These are phyloP conservation scores for Eucalyptus leucophloia DNA, from an alignment of 345 rosid genomes.

Conservation along the genomic window DNA sequence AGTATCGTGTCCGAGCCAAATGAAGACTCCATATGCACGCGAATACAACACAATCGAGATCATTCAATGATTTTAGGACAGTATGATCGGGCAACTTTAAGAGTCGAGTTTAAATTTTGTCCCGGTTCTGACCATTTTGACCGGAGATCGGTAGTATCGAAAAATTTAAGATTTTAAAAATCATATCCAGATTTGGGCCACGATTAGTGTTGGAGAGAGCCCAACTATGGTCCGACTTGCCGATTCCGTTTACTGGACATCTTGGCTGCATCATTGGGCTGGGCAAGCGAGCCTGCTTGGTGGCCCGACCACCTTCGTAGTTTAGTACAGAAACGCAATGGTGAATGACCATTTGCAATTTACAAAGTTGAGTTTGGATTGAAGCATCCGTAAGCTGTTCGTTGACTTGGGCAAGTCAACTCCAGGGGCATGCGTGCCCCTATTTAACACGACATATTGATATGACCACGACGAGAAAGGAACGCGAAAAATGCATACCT, in stretches of 20 bases:
- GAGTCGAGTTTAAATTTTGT: background rate
- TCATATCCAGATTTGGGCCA: background rate
- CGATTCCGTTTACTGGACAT: background rate
- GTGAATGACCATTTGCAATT: background rate
- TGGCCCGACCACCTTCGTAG: background rate
- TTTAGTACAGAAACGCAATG: fast-evolving
- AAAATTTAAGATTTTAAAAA: background rate
- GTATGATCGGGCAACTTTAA: background rate
- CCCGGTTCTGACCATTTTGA: background rate
- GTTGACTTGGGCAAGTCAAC: background rate
- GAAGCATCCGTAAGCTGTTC: background rate
- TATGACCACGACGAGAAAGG: background rate
- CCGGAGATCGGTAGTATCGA: background rate
- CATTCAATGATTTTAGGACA: background rate
- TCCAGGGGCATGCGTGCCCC: background rate
- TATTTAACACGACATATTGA: background rate
- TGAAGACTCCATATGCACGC: background rate
- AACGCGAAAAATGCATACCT: background rate
- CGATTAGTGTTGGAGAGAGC: background rate
- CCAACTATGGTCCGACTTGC: background rate
- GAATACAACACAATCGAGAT: background rate
- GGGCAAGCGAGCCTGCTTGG: background rate
- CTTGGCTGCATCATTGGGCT: background rate
- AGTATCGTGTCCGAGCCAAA: background rate
- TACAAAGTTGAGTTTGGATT: background rate